Evolutionary conservation across 352 stramenopile genomes (phyloP), one percentile per base, ranked within the genome.

Genomic region (Thalassiosira delicatula): DNA sequence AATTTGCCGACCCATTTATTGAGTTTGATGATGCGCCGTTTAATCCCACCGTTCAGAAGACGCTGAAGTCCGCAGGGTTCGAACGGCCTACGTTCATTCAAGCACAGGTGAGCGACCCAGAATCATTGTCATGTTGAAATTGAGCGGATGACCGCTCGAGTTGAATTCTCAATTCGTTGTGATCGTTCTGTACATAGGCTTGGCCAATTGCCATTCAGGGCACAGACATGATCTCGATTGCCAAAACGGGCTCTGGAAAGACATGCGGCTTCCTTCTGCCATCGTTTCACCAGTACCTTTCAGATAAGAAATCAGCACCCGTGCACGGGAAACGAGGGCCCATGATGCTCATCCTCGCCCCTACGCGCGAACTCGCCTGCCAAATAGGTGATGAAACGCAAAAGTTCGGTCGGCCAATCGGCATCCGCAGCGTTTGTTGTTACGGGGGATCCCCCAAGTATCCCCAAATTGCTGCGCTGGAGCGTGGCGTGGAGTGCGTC

Each of bases 381-480:
- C 97, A 99, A 86, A 98, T 98, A 62, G 88, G 95, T 63, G 96
- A 98, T 51, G 96, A 98, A 68, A 92, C 95, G n/a, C 92, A 95
- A 49, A 96, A 98, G 84, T 96, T 96, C 75, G 91, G 89, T 33
- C 69, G 86, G 59, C 75, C 86, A 21, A 46, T 92, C 44, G 85
- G 88, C 19, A 91, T 98, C 19, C 90, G 92, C 63, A 95, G 89
- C 25, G 88, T 96, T 30, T 97, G 95, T 78, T 95, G 97, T 74
- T 98, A 98, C 44, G 96, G 96, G 56, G 96, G 96, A 30, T 90
- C 96, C 44, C 94, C 95, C 53, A 98, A 98, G 88, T 96, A 93
- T 60, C 82, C 93, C 27, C 96, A 99, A 88, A 96, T 98, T 82
- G 90, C 92, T 57, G 91, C 95, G 1, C 79, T 99, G 44, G 89